Percentiles rank a stretch among this genome's conserved stretches.
Conservation (phyloP, 2,329 filamentous ascomycete genomes). For the Neopestalotiopsis sp. region DNA sequence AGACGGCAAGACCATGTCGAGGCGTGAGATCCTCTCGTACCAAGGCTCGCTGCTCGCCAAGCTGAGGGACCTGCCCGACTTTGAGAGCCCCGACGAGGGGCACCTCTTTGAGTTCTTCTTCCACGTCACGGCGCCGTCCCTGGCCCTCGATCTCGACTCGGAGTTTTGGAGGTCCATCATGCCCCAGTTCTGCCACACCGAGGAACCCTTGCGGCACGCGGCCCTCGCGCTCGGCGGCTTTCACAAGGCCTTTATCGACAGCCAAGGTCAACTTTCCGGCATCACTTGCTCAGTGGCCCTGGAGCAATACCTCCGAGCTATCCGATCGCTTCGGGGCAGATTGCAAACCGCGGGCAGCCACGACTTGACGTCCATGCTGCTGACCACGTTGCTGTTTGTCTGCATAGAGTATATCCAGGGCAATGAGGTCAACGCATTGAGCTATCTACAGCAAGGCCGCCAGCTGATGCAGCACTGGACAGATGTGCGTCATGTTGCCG, state of each 20-base stretch:
- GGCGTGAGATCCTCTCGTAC: background rate
- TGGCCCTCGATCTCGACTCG: slow-evolving; percentile 1
- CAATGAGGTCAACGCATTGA: background rate
- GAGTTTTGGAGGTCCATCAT: background rate
- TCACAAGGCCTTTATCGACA: background rate
- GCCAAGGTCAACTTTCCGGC: background rate
- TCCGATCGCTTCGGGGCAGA: background rate
- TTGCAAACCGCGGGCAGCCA: background rate
- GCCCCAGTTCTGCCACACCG: background rate
- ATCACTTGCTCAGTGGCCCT: background rate
- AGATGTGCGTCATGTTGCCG: background rate
- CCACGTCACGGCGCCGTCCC: background rate
- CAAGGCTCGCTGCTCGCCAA: background rate
- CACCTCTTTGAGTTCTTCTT: background rate
- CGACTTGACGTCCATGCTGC: background rate
- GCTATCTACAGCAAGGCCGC: slow-evolving; percentile 1
- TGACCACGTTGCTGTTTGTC: background rate
- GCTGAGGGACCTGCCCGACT: background rate
- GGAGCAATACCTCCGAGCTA: background rate
- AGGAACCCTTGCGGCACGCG: background rate
- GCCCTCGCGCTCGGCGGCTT: slow-evolving; percentile 7
- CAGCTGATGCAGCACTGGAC: background rate
- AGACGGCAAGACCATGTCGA: background rate
- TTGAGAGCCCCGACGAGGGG: background rate
- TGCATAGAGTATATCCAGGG: slow-evolving; percentile 12